Conservation (phyloP, 768 basidiomycete species). For the Lactifluus piperatus region DNA sequence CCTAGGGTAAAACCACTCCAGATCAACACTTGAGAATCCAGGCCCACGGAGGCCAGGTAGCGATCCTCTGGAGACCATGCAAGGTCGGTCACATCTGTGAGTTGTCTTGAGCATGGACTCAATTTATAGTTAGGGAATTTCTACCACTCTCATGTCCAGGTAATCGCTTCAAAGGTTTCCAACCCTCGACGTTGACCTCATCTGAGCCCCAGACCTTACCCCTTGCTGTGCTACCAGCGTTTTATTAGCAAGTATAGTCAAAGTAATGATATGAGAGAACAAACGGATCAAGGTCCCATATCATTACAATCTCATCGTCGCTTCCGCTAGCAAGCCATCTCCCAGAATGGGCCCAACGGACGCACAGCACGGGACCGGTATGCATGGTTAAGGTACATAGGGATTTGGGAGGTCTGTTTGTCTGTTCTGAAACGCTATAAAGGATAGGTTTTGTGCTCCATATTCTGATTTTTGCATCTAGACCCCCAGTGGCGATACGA, state of each 20-base stretch:
- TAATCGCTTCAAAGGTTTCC: constrained; percentile 88
- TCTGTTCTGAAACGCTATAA: constrained; percentile 55
- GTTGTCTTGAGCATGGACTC: not conserved
- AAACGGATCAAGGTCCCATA: constrained; percentile 96
- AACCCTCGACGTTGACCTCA: constrained; percentile 93
- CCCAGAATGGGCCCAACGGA: constrained; percentile 92
- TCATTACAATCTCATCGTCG: constrained; percentile 92
- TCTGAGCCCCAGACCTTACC: constrained; percentile 92
- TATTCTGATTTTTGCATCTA: constrained; percentile 93
- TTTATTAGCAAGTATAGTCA: not conserved
- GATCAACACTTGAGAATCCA: constrained; percentile 85
- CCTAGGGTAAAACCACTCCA: constrained; percentile 94
- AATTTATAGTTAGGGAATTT: constrained; percentile 22
- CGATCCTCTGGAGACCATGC: constrained; percentile 93
- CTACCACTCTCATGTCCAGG: constrained; percentile 92
- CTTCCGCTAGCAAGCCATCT: constrained; percentile 93
- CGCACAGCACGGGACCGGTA: constrained; percentile 84
- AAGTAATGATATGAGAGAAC: constrained; percentile 29
- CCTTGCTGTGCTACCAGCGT: constrained; percentile 50
- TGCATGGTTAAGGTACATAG: constrained; percentile 91
- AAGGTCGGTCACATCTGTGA: constrained; percentile 83
- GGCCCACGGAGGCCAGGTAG: constrained; percentile 86
- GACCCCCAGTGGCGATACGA: constrained; percentile 92
- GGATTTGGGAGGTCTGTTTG: constrained; percentile 71
- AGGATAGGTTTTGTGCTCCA: constrained; percentile 97